phyloP scores from a whole-genome alignment of 352 stramenopile genomes.

The Globisporangium orthogonon region DNA sequence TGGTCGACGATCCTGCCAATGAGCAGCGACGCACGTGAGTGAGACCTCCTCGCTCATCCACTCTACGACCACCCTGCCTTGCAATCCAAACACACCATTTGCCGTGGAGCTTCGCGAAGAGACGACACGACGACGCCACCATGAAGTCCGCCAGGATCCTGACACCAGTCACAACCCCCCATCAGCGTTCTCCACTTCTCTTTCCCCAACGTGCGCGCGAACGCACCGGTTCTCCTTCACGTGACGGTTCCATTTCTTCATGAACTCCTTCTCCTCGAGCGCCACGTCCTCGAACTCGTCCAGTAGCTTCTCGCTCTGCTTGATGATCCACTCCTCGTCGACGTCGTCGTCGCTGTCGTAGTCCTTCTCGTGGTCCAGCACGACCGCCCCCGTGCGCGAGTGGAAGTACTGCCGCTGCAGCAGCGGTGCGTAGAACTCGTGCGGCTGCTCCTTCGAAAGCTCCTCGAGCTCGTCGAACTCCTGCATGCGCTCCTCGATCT shows the following conservation, averaged over 20 bases:
- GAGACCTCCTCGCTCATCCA: not conserved
- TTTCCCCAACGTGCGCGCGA: not conserved
- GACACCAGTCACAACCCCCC: not conserved
- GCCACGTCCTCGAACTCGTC: slow-evolving; percentile 87
- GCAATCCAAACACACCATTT: slow-evolving; percentile 48
- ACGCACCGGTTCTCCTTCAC: slow-evolving; percentile 66
- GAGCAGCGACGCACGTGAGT: not conserved
- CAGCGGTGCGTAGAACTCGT: slow-evolving; percentile 67
- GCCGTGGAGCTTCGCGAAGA: slow-evolving; percentile 76
- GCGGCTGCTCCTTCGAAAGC: slow-evolving; percentile 39
- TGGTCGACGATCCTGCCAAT: slow-evolving; percentile 56
- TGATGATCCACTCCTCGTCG: slow-evolving; percentile 85
- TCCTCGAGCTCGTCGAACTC: slow-evolving; percentile 72
- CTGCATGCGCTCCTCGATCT: slow-evolving; percentile 55
- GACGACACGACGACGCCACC: slow-evolving; percentile 77
- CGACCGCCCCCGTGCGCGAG: slow-evolving; percentile 74
- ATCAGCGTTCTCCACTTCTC: too few relatives aligned
- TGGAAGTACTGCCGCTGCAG: slow-evolving; percentile 87
- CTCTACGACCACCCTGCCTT: too few relatives aligned
- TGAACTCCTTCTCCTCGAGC: slow-evolving; percentile 85
- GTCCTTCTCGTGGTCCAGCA: slow-evolving; percentile 77
- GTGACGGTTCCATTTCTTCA: slow-evolving; percentile 89
- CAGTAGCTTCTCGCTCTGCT: slow-evolving; percentile 80
- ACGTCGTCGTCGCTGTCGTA: slow-evolving; percentile 88
- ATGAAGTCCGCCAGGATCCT: slow-evolving; percentile 85